Base-by-base conservation (phyloP, 75 land plant genomes). In the Selaginella tamariscina region DNA sequence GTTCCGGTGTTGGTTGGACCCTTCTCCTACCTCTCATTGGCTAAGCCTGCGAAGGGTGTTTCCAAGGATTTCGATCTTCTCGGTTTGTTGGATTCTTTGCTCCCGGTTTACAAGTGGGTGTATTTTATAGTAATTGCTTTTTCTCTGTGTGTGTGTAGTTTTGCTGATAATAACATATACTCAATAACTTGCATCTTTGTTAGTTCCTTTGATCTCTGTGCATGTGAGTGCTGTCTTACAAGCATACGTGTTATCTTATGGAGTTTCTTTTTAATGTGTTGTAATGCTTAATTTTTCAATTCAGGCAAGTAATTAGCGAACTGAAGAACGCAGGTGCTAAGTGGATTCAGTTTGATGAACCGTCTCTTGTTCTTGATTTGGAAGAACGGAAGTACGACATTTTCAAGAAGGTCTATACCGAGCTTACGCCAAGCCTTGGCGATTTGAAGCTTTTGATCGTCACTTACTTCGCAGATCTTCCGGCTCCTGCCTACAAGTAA, bases 341-440 rank as follows among this genome's bases (percentile, higher is more conserved):
- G 27, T 81, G 83, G 85, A 79, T 88, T 56, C 91, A 88, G 74
- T 77, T 88, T 28, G 91, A 85, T 77, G 91, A 88, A 65, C 91
- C 91, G 23, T 71, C 78, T 18, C 85, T 88, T 75, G 88, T 85
- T 5, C 62, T 67, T 73, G 91, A 88, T 76, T 85, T 88, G 29
- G 86, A 85, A 0, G 31, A 85, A 9, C 72, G 73, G 54, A 72
- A 88, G 44, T 29, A 76, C 70, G 75, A 82, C 31, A 85, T 79
- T 2, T 88, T 85, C 66, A 70, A 73, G 28, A 68, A 39, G 49
- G 49, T 15, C 11, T 39, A 39, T 15, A 5, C 49, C 49, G 49
- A 39, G 11, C 49, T 39, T 5, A 15, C 49, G 15, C 49, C 49
- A 15, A 39, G 49, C 49, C 15, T 39, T 39, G 29, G 30, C 33